A percentile compares a stretch with the other conserved stretches of the same genome.
Evolutionary conservation across 495 filamentous ascomycete species (phyloP).

Genomic region (Penicillium flavigenum): DNA sequence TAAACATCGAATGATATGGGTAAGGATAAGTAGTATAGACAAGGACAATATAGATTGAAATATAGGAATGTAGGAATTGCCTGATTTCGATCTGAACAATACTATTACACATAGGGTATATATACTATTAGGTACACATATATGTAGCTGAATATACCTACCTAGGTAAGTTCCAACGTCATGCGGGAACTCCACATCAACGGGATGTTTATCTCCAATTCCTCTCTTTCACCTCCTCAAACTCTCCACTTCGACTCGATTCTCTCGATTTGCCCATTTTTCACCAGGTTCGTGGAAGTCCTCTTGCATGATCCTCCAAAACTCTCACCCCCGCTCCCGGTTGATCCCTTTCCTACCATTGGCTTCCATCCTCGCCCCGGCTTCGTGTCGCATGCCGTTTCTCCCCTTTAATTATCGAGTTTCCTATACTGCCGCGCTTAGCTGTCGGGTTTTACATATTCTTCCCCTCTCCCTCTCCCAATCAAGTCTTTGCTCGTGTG

Average conservation of each 20-base stretch:
- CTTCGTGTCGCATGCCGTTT: conserved; percentile 19
- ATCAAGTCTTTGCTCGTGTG: conserved; percentile 13
- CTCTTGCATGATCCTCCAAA: conserved; percentile 18
- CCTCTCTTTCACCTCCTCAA: neutral
- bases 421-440: conserved; percentile 30
- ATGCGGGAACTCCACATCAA: conserved; percentile 1
- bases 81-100: too few species aligned
- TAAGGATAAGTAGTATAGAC: too few species aligned
- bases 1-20: too few species aligned
- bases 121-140: neutral
- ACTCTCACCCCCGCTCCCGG: conserved; percentile 13
- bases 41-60: too few species aligned
- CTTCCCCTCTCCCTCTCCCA: conserved; percentile 16
- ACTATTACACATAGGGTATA: neutral
- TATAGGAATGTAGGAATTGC: too few species aligned
- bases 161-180: neutral
- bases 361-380: conserved; percentile 15
- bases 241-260: neutral
- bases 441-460: conserved; percentile 2
- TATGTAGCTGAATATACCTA: neutral
- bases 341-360: conserved; percentile 26
- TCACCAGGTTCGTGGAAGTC: conserved; percentile 21
- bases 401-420: conserved; percentile 19
- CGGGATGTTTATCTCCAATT: conserved; percentile 1
- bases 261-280: neutral